Evolutionary conservation across 1,139 yeast species (phyloP).

Genomic region (Yamadazyma songkhlaensis): DNA sequence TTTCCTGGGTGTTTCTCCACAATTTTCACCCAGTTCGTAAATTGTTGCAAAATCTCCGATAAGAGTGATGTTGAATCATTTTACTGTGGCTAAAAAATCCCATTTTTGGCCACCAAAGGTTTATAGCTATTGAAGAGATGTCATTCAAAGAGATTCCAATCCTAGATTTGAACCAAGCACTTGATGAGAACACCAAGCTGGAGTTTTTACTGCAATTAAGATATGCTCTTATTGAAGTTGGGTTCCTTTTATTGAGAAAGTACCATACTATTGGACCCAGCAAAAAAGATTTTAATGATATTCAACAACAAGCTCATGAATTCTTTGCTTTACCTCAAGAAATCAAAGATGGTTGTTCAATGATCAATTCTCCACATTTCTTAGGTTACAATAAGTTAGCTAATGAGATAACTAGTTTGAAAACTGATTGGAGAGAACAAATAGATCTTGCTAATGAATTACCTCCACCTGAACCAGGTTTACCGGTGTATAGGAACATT

Average conservation of each 20-base stretch:
- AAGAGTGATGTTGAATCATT: background rate
- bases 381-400: conserved; percentile 66
- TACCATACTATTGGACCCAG: conserved; percentile 36
- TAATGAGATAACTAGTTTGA: conserved; percentile 61
- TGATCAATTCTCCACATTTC: conserved; percentile 64
- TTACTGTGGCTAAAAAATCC: background rate
- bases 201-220: conserved; percentile 47
- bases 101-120: no score
- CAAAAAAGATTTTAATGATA: conserved; percentile 32
- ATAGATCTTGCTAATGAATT: conserved; percentile 64
- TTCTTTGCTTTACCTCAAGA: conserved; percentile 54
- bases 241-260: conserved; percentile 55
- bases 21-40: background rate
- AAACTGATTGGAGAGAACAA: conserved; percentile 66
- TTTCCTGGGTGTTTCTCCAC: no score
- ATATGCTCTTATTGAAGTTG: conserved; percentile 58
- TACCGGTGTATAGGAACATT: conserved; percentile 53
- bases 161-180: conserved; percentile 31
- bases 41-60: background rate
- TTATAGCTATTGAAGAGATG: no score
- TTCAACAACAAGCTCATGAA: conserved; percentile 42
- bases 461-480: conserved; percentile 42
- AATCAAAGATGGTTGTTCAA: conserved; percentile 52
- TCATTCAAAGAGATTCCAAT: conserved; percentile 33
- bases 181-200: conserved; percentile 27